phyloP scores from a whole-genome alignment of 1,284 basidiomycete genomes.

The Exobasidium cylindrosporum region DNA sequence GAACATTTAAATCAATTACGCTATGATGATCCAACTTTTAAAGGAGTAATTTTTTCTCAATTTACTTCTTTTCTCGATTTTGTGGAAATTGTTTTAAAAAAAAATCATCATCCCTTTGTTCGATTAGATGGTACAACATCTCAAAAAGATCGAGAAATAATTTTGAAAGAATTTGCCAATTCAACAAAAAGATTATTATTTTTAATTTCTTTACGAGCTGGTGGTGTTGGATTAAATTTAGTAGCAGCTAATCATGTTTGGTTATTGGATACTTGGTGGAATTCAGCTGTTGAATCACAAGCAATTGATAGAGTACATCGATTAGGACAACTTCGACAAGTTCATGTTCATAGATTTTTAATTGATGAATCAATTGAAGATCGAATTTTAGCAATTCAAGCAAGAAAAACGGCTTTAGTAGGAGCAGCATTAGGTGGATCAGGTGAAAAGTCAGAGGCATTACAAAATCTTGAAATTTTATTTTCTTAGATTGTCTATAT shows the following conservation, averaged over 20 bases:
- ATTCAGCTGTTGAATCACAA: conserved; percentile 68
- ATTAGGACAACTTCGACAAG: conserved; percentile 81
- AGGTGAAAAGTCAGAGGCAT: conserved; percentile 29
- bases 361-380: conserved; percentile 88
- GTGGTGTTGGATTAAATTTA: conserved; percentile 71
- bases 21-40: conserved; percentile 58
- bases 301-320: conserved; percentile 63
- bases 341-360: conserved; percentile 87
- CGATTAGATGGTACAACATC: conserved; percentile 87
- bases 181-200: conserved; percentile 81
- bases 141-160: conserved; percentile 73
- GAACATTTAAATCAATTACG: conserved; percentile 64
- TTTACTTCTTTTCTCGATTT: conserved; percentile 57
- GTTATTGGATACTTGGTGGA: conserved; percentile 54
- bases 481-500: conserved; percentile 22
- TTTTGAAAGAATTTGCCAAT: conserved; percentile 72
- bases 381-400: conserved; percentile 67
- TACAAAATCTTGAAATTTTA: conserved; percentile 45
- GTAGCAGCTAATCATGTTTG: conserved; percentile 50
- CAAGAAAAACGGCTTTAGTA: conserved; percentile 87
- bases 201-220: conserved; percentile 85
- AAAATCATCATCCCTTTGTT: conserved; percentile 33
- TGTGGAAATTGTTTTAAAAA: conserved; percentile 35
- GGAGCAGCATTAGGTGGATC: conserved; percentile 55
- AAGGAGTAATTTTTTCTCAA: conserved; percentile 56